Conservation (phyloP, 164 flowering plant genomes). For the Paratinospora sagittata region DNA sequence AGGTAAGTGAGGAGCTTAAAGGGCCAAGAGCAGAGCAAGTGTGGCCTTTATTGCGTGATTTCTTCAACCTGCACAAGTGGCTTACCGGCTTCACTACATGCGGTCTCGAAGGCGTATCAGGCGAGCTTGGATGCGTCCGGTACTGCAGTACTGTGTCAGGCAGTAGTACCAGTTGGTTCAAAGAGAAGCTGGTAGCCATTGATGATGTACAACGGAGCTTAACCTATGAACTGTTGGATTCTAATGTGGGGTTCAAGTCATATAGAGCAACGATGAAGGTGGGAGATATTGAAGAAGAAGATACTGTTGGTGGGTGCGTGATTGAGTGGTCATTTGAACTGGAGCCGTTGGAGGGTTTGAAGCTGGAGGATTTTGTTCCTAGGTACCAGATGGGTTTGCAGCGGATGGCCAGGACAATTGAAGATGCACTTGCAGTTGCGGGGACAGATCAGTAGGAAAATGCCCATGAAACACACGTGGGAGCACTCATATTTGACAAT, state of each 20-base stretch:
- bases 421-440: constrained; percentile 15
- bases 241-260: constrained; percentile 49
- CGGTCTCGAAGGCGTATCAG: constrained; percentile 30
- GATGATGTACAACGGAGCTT: constrained; percentile 24
- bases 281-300: constrained; percentile 11
- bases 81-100: constrained; percentile 36
- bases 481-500: too few relatives aligned
- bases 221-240: constrained; percentile 48
- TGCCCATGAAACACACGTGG: too few relatives aligned
- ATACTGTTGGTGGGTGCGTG: constrained; percentile 24
- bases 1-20: constrained; percentile 22
- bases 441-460: too few relatives aligned
- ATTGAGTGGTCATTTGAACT: constrained; percentile 45
- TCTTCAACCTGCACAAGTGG: constrained; percentile 38
- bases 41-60: too few relatives aligned
- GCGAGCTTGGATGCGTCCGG: constrained; percentile 43
- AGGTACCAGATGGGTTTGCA: constrained; percentile 22
- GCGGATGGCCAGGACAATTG: constrained; percentile 32
- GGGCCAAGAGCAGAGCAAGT: constrained; percentile 24
- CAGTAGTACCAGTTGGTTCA: constrained; percentile 47
- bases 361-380: constrained; percentile 21
- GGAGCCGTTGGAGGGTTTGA: constrained; percentile 44
- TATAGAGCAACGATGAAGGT: constrained; percentile 42
- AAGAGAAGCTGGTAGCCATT: constrained; percentile 37
- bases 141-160: constrained; percentile 37